Evolutionary conservation across 2,329 filamentous ascomycete species (phyloP), one percentile per base, ranked within the genome.

Genomic region (Apiospora arundinis): DNA sequence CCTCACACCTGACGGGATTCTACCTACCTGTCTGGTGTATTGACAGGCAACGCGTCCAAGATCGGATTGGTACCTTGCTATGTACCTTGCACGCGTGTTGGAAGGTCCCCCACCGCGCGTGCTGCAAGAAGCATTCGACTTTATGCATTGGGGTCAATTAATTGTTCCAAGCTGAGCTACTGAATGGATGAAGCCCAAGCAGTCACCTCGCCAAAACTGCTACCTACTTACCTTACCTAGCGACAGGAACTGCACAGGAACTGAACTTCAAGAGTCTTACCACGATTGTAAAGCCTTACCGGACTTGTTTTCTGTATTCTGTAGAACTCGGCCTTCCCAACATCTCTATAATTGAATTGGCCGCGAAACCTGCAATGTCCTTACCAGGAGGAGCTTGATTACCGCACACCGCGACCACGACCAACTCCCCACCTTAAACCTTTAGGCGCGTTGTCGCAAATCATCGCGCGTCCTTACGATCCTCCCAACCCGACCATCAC

Each of bases 381-480:
- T 63, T 63, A 40, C 56, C 21, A 18, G 32, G 56, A 63, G 56
- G 56, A 63, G 28, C 56, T 63, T 63, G 56, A 63, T 40, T 12
- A 40, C 56, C 56, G 56, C 56, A 63, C 56, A 32, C 56, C 56
- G 56, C 56, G 32, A 63, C 18, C 40, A 67, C 23, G 25, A 21
- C 23, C 40, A 67, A 44, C 65, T 67, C 40, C 65, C 65, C 44
- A 67, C 65, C 65, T 32, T 67, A 67, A 67, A 28, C 65, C 28
- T 67, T 25, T 46, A 18, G 65, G 40, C 65, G 65, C 65, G 65
- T 67, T 67, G 65, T 67, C 65, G 65, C 65, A 67, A 67, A 67
- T 25, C 56, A 32, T 67, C 40, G 65, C 65, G 65, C 65, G 65
- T 67, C 65, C 42, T 28, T 46, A 67, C 65, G 25, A 44, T 44